phyloP scores from a whole-genome alignment of 768 basidiomycete genomes.

The Leccinum aurantiacum region DNA sequence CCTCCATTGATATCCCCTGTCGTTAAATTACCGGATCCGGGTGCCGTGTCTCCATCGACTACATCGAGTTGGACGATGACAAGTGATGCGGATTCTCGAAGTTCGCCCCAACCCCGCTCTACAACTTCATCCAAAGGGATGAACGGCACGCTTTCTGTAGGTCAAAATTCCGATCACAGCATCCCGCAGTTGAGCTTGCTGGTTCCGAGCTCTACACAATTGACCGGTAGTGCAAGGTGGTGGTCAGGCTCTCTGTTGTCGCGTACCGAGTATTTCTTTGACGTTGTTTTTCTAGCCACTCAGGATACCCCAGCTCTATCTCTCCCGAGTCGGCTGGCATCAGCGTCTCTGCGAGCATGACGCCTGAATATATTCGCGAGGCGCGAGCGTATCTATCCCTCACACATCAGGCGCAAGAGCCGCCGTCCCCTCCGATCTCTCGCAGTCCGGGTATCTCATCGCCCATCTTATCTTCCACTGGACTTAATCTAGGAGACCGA shows the following conservation, averaged over 20 bases:
- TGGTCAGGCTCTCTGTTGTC: not conserved
- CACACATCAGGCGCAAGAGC: conserved; percentile 23
- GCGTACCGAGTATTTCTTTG: not conserved
- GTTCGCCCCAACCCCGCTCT: conserved; percentile 8
- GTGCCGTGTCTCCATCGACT: conserved; percentile 20
- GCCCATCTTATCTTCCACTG: conserved; percentile 31
- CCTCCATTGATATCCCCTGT: conserved; percentile 30
- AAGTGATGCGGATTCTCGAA: conserved; percentile 23
- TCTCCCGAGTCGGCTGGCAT: conserved; percentile 36
- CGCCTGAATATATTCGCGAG: conserved; percentile 34
- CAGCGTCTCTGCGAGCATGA: conserved; percentile 30
- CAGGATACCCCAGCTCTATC: conserved; percentile 30
- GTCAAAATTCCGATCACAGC: conserved; percentile 14
- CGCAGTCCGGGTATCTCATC: conserved; percentile 28
- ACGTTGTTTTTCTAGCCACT: conserved; percentile 18
- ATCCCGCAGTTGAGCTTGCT: conserved; percentile 31
- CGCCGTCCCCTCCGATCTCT: conserved; percentile 9
- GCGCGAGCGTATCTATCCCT: conserved; percentile 35
- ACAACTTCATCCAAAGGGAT: conserved; percentile 13
- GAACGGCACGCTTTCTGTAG: conserved; percentile 4
- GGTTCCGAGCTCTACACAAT: conserved; percentile 22
- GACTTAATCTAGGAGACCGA: conserved; percentile 28
- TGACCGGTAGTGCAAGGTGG: conserved; percentile 16
- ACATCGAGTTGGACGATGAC: conserved; percentile 33
- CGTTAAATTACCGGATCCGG: conserved; percentile 30